Base-by-base conservation (phyloP, 2,329 filamentous ascomycete species). In the Ceratocystis colombiana region DNA sequence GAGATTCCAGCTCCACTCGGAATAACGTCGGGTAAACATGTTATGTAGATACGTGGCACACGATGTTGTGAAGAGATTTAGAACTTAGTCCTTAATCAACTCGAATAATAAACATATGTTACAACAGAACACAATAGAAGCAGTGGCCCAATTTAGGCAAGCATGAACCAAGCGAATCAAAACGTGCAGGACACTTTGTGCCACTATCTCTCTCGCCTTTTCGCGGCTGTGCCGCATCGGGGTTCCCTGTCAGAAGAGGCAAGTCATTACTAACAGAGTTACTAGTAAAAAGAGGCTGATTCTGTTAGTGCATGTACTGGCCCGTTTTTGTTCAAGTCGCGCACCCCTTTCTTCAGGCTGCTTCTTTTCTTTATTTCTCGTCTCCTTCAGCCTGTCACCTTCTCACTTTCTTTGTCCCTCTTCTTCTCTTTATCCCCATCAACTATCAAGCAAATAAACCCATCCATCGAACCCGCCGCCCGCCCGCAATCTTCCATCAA, bases 391-490 rank as follows among this genome's bases (percentile, higher is more conserved):
- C 22, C 46, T 50, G 25, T 57, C 45, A 17, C 66, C 59, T 61
- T 30, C 64, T 46, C 15, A 25, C 48, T 45, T 53, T 62, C 61
- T 25, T 64, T 41, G 48, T 67, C 64, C 63, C 48, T 65, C 44
- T 66, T 61, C 12, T 57, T 44, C 33, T 67, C 61, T 41, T 63
- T 50, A 53, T 61, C 65, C 67, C 65, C 57, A 66, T 62, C 63
- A 62, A 57, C 62, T 37, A 44, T 41, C 37, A 41, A 41, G 37
- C 61, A 46, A 63, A 33, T 55, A 17, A 62, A 46, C 59, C 62
- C 62, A 59, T 66, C 62, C 59, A 55, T 28, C 45, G 62, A 66
- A 50, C 61, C 48, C 48, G 48, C 15, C 62, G 59, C 67, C 66
- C 59, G 64, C 45, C 46, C 62, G 55, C 67, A 67, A 61, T 46